Conservation (phyloP, 495 filamentous ascomycete genomes). For the Neurospora sp. region DNA sequence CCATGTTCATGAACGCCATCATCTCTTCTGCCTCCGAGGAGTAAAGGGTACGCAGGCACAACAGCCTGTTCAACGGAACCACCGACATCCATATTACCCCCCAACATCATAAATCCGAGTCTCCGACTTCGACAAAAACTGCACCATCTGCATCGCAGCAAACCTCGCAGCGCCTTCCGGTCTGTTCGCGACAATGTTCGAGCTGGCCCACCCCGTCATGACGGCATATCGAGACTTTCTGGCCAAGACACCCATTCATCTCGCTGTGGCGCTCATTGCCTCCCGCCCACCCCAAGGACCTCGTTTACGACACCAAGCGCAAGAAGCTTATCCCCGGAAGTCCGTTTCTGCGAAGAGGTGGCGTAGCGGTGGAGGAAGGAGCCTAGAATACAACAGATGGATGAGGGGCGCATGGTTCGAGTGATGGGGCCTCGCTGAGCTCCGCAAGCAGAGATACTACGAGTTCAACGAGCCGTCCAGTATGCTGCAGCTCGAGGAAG, state of each 20-base stretch:
- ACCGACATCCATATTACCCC: conserved; percentile 8
- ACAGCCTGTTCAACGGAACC: conserved; percentile 16
- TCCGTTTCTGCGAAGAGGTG: conserved; percentile 80
- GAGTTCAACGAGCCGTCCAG: conserved; percentile 60
- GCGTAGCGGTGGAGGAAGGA: no score
- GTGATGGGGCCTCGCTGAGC: conserved; percentile 45
- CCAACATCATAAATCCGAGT: conserved; percentile 17
- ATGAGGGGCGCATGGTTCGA: no score
- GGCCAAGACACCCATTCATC: no score
- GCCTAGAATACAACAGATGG: no score
- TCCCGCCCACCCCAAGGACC: conserved; percentile 9
- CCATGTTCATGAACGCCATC: conserved; percentile 91
- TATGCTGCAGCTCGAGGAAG: not conserved
- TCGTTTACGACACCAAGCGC: not conserved
- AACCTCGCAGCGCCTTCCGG: conserved; percentile 10
- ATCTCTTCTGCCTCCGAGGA: conserved; percentile 78
- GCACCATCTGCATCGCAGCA: conserved; percentile 7
- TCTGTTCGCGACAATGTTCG: not conserved
- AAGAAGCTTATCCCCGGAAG: conserved; percentile 45
- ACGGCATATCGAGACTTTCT: not conserved
- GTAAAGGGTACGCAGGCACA: conserved; percentile 81
- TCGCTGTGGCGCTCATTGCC: not conserved
- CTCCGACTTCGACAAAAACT: conserved; percentile 20
- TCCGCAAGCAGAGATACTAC: conserved; percentile 64
- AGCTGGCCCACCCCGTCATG: not conserved